These are phyloP conservation scores for Trichoderma breve DNA, from an alignment of 2,329 filamentous ascomycete species.

Conservation along the genomic window DNA sequence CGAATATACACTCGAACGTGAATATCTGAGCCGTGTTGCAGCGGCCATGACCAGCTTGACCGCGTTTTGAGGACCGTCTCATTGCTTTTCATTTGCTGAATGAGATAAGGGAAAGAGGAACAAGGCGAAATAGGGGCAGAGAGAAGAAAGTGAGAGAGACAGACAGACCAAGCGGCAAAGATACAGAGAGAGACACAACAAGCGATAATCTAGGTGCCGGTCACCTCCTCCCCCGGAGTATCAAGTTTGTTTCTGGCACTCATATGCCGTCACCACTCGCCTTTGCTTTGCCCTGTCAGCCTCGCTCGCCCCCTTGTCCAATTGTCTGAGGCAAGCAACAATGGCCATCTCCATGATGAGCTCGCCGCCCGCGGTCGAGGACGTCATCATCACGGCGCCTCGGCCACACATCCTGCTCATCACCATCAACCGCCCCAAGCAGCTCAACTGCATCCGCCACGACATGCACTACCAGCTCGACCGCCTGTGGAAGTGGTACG, in stretches of 20 bases:
- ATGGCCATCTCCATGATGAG: constrained; percentile 29
- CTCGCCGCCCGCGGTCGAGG: constrained; percentile 41
- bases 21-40: neutral
- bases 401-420: constrained; percentile 55
- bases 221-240: neutral
- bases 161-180: neutral
- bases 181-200: neutral
- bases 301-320: neutral
- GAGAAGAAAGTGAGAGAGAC: neutral
- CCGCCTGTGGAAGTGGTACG: constrained; percentile 57
- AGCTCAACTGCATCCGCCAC: constrained; percentile 57
- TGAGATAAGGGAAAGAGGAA: neutral
- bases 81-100: neutral
- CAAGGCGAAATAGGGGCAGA: neutral
- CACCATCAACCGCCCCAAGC: constrained; percentile 56
- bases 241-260: neutral
- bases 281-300: neutral
- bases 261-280: neutral
- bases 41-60: neutral
- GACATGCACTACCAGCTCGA: constrained; percentile 50
- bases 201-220: neutral
- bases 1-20: neutral
- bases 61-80: neutral
- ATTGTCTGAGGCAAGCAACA: neutral
- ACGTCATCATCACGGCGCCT: constrained; percentile 50